phyloP scores from a whole-genome alignment of 192 early-diverging fungal genomes.

The Lunasporangiospora selenospora region DNA sequence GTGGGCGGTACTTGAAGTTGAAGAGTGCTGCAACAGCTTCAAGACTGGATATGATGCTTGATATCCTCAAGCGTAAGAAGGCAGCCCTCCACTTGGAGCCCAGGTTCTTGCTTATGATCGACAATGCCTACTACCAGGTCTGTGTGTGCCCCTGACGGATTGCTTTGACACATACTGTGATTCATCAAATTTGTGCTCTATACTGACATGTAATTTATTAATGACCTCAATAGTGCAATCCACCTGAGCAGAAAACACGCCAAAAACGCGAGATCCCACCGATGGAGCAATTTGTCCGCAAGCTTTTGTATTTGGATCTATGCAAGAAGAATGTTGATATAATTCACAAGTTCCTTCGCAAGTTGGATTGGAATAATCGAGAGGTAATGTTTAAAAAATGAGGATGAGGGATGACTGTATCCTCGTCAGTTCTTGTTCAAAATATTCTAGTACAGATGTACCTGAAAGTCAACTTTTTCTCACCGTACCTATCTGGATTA shows the following conservation, averaged over 20 bases:
- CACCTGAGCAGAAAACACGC: conserved; percentile 69
- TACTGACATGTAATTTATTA: neutral
- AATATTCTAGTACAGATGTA: too few species aligned
- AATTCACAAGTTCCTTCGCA: conserved; percentile 75
- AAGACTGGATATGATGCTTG: conserved; percentile 78
- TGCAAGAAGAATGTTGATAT: conserved; percentile 72
- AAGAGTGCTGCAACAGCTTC: conserved; percentile 76
- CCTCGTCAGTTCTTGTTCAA: too few species aligned
- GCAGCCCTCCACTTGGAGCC: conserved; percentile 84
- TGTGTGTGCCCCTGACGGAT: neutral
- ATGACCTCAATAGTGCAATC: conserved; percentile 76
- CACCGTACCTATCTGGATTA: too few species aligned
- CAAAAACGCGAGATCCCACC: conserved; percentile 78
- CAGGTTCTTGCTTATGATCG: conserved; percentile 86
- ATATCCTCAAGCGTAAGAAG: conserved; percentile 93
- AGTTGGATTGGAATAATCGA: conserved; percentile 85
- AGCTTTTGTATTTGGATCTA: conserved; percentile 88
- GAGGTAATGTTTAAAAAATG: conserved; percentile 22
- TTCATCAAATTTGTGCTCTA: neutral
- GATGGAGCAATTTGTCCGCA: conserved; percentile 88
- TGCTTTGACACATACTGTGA: neutral
- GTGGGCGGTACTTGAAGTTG: conserved; percentile 84
- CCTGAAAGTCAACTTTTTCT: too few species aligned
- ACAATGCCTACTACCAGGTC: conserved; percentile 90
- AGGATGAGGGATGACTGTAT: neutral